These are phyloP conservation scores for Lupinus albus DNA, from an alignment of 306 rosid genomes.

Conservation along the genomic window DNA sequence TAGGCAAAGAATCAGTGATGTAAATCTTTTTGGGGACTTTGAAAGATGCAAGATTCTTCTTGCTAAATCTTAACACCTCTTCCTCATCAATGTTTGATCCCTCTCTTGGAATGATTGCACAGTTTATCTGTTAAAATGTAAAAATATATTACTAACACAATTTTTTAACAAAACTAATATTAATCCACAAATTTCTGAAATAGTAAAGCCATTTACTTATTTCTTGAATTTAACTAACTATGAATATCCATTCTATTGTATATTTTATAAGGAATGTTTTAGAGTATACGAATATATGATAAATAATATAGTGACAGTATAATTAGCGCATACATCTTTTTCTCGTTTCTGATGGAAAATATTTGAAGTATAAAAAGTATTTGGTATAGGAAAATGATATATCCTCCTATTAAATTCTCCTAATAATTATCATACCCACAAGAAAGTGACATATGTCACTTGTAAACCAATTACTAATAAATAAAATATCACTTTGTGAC, in stretches of 20 bases:
- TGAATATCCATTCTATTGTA: not conserved
- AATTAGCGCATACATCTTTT: too few species aligned
- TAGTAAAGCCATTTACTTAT: not conserved
- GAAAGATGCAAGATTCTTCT: constrained; percentile 78
- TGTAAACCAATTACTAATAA: too few species aligned
- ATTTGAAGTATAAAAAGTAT: not conserved
- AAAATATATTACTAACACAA: not conserved
- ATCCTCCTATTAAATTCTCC: too few species aligned
- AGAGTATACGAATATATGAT: too few species aligned
- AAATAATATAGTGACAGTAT: too few species aligned
- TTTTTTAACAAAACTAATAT: not conserved
- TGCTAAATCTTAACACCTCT: constrained; percentile 62
- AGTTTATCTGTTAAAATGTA: constrained; percentile 59
- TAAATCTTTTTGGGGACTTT: constrained; percentile 80
- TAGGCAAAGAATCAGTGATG: constrained; percentile 75
- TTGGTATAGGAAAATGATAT: too few species aligned
- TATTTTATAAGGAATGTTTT: not conserved
- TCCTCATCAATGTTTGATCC: constrained; percentile 59
- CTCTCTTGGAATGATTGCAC: constrained; percentile 80
- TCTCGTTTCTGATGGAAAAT: too few species aligned
- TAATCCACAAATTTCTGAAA: constrained; percentile 1
- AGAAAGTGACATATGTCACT: too few species aligned
- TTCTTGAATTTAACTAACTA: not conserved
- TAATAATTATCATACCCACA: too few species aligned
- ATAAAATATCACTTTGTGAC: too few species aligned